Percentiles rank a stretch among this genome's conserved stretches.
Conservation (phyloP, 2,329 filamentous ascomycete genomes). For the Mycosphaerelloides madeirae region DNA sequence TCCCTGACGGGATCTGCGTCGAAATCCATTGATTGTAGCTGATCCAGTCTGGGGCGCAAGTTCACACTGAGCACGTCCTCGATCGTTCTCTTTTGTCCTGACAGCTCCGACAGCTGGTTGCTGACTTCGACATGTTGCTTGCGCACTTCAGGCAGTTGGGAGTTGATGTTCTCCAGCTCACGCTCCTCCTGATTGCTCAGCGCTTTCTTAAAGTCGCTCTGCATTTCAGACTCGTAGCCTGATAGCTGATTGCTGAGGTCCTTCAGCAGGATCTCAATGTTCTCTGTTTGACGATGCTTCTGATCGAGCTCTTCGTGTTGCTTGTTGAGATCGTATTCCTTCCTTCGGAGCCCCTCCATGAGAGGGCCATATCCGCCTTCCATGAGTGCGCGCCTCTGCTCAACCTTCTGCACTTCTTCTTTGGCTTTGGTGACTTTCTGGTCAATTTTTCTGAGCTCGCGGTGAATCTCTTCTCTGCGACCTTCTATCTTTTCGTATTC, state of each 20-base stretch:
- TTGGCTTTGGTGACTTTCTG: slow-evolving; percentile 86
- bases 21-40: slow-evolving; percentile 71
- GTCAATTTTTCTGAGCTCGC: slow-evolving; percentile 70
- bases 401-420: slow-evolving; percentile 75
- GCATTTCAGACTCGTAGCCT: slow-evolving; percentile 74
- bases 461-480: slow-evolving; percentile 61
- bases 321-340: slow-evolving; percentile 68
- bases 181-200: slow-evolving; percentile 77
- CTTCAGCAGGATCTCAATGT: slow-evolving; percentile 58
- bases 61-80: slow-evolving; percentile 89
- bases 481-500: slow-evolving; percentile 65
- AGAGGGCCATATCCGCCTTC: slow-evolving; percentile 79
- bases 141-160: slow-evolving; percentile 66
- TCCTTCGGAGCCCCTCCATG: slow-evolving; percentile 68
- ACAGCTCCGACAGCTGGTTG: slow-evolving; percentile 67
- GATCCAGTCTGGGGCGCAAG: slow-evolving; percentile 77
- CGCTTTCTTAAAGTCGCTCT: slow-evolving; percentile 86
- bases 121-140: slow-evolving; percentile 73
- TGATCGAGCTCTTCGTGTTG: slow-evolving; percentile 69
- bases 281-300: slow-evolving; percentile 60
- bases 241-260: slow-evolving; percentile 66
- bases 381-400: slow-evolving; percentile 70
- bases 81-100: slow-evolving; percentile 73
- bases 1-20: slow-evolving; percentile 53
- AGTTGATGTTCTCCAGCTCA: slow-evolving; percentile 67